Percentiles rank a stretch among this genome's conserved stretches.
Conservation (phyloP, 2,329 filamentous ascomycete species). For the Aspergillus puulaauensis region DNA sequence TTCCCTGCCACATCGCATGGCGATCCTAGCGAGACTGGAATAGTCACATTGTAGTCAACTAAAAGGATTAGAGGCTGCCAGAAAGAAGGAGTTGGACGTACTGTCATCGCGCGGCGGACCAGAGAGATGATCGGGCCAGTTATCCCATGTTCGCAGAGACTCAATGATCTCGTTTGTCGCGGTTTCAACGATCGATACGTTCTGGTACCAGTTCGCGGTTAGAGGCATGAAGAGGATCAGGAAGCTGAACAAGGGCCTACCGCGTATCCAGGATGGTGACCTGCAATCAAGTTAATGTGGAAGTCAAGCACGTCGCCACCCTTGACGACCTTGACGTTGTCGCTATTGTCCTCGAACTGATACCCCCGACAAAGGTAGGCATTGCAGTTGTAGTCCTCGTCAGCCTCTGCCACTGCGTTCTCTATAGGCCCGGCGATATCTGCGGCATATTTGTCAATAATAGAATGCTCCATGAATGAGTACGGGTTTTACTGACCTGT, state of each 20-base stretch:
- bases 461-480: background rate
- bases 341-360: background rate
- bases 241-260: no score
- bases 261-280: background rate
- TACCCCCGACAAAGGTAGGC: background rate
- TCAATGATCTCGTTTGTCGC: background rate
- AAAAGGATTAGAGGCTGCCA: fast-evolving
- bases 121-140: background rate
- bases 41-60: background rate
- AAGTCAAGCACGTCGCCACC: background rate
- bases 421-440: background rate
- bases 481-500: background rate
- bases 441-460: background rate
- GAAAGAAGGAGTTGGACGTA: background rate
- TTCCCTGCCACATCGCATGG: background rate
- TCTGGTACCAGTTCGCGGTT: no score
- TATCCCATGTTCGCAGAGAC: background rate
- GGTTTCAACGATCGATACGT: background rate
- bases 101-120: background rate
- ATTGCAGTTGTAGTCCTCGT: conserved; percentile 1
- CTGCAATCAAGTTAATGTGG: background rate
- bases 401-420: background rate
- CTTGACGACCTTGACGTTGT: background rate
- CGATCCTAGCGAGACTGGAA: background rate
- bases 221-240: no score